A percentile compares a stretch with the other conserved stretches of the same genome.
Evolutionary conservation across 2,329 filamentous ascomycete species (phyloP).

Genomic region (Nemania serpens): DNA sequence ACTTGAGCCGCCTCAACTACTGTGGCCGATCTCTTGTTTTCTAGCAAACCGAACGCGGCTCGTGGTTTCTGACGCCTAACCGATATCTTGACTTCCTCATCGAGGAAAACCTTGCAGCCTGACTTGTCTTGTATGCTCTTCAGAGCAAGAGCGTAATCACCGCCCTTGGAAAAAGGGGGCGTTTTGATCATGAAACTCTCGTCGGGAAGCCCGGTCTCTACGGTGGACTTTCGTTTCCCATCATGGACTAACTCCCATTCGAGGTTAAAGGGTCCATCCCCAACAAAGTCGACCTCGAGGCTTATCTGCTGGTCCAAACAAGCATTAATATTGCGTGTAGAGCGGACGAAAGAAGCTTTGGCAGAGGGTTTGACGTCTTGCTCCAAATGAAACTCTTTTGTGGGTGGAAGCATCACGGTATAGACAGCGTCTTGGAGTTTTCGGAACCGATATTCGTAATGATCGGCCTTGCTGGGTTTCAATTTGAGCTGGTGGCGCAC

Average conservation of each 20-base stretch:
- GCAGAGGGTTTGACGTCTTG: conserved; percentile 94
- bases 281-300: conserved; percentile 74
- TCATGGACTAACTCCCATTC: conserved; percentile 94
- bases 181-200: conserved; percentile 75
- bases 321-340: conserved; percentile 61
- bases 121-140: conserved; percentile 85
- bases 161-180: conserved; percentile 74
- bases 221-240: conserved; percentile 77
- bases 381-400: conserved; percentile 59
- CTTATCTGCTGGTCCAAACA: conserved; percentile 84
- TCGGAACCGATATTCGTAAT: conserved; percentile 84
- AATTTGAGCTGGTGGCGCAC: conserved; percentile 85
- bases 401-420: conserved; percentile 50
- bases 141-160: conserved; percentile 86
- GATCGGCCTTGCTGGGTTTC: conserved; percentile 77
- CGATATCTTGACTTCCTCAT: conserved; percentile 82
- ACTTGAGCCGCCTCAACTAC: conserved; percentile 77
- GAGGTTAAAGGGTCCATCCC: conserved; percentile 84
- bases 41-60: conserved; percentile 82
- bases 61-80: conserved; percentile 89
- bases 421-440: conserved; percentile 85
- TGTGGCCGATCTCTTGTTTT: conserved; percentile 75
- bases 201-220: conserved; percentile 65
- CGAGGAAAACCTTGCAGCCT: conserved; percentile 83
- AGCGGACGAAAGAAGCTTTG: conserved; percentile 70